Percentiles rank a stretch among this genome's conserved stretches.
These are phyloP conservation scores for Plantago lanceolata DNA, from an alignment of 305 asterid species.

Conservation along the genomic window DNA sequence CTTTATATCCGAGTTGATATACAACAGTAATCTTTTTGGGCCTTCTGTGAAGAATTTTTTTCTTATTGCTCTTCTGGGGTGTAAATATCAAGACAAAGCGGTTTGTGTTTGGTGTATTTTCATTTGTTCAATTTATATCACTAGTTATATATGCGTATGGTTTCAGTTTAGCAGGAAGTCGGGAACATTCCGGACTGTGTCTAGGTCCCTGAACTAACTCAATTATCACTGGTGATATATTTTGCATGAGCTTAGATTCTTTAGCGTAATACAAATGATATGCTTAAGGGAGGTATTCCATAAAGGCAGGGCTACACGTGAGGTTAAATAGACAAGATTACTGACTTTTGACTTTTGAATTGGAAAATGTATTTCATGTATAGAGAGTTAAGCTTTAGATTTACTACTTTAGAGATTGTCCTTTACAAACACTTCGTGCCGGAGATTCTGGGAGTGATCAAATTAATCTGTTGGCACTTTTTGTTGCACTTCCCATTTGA, in stretches of 20 bases:
- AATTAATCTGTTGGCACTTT: neutral
- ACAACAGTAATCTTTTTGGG: neutral
- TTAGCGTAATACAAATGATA: neutral
- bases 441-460: neutral
- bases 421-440: constrained; percentile 4
- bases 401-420: constrained; percentile 12
- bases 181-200: neutral
- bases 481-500: neutral
- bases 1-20: neutral
- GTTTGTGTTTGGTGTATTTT: neutral
- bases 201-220: too few species aligned
- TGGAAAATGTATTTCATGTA: neutral
- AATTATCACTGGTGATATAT: neutral
- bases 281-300: too few species aligned
- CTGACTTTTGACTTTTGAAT: too few species aligned
- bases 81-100: neutral
- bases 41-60: neutral
- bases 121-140: neutral
- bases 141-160: too few species aligned
- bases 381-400: neutral
- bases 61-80: neutral
- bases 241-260: neutral
- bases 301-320: too few species aligned
- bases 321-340: too few species aligned
- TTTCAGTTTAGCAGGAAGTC: neutral